A percentile compares a stretch with the other conserved stretches of the same genome.
Conservation (phyloP, 225 moss, liverwort and hornwort species). For the Physcomitrellopsis africana region DNA sequence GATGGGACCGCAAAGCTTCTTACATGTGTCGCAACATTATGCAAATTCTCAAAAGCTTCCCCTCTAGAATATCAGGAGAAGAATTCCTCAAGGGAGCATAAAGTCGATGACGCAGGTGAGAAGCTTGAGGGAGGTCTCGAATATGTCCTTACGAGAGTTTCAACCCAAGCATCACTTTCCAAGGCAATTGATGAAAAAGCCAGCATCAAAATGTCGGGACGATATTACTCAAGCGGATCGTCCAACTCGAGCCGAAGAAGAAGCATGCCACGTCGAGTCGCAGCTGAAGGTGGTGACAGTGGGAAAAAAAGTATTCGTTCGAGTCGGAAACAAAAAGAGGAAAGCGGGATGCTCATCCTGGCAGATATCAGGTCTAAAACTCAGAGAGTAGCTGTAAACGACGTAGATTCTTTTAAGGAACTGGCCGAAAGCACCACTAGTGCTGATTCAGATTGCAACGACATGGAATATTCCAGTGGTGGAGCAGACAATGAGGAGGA, state of each 20-base stretch:
- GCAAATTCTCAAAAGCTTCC: conserved; percentile 25
- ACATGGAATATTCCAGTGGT: conserved; percentile 13
- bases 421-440: conserved; percentile 28
- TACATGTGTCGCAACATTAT: conserved; percentile 5
- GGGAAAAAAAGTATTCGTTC: conserved; percentile 31
- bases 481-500: conserved; percentile 17
- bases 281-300: conserved; percentile 20
- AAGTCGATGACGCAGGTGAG: conserved; percentile 12
- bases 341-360: background rate
- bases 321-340: conserved; percentile 22
- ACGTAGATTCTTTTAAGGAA: conserved; percentile 26
- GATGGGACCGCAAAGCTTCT: background rate
- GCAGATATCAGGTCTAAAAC: background rate
- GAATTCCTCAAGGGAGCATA: background rate
- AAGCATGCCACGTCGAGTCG: conserved; percentile 25
- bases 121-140: conserved; percentile 15
- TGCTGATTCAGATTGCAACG: conserved; percentile 35
- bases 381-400: conserved; percentile 19
- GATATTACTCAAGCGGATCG: conserved; percentile 37
- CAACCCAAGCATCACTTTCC: conserved; percentile 11
- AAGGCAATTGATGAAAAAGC: conserved; percentile 48
- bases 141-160: conserved; percentile 17
- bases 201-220: conserved; percentile 49
- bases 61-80: conserved; percentile 13
- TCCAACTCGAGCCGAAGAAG: conserved; percentile 30